Percentiles rank a stretch among this genome's conserved stretches.
These are phyloP conservation scores for Ganoderma lingzhi DNA, from an alignment of 1,284 basidiomycete genomes.

Conservation along the genomic window DNA sequence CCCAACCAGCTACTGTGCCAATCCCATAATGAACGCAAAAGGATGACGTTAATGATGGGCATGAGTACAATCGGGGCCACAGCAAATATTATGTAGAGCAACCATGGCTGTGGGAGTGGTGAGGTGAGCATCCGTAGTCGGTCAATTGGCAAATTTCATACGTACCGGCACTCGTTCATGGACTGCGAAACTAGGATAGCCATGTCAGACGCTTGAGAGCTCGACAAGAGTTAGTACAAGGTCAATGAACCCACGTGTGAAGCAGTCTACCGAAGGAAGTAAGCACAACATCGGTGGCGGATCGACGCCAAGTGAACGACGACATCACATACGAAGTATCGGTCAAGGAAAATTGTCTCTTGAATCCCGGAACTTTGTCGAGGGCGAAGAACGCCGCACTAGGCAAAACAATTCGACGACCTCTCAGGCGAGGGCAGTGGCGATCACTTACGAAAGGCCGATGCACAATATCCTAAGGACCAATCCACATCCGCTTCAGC, in stretches of 20 bases:
- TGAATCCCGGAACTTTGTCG: conserved; percentile 81
- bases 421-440: conserved; percentile 11
- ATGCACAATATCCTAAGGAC: conserved; percentile 42
- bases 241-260: conserved; percentile 57
- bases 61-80: conserved; percentile 76
- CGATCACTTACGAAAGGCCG: conserved; percentile 67
- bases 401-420: conserved; percentile 3
- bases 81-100: conserved; percentile 74
- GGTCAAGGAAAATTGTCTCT: conserved; percentile 83
- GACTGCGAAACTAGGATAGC: conserved; percentile 66
- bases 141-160: conserved; percentile 22
- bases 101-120: conserved; percentile 32
- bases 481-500: conserved; percentile 65
- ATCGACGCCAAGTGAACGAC: background rate
- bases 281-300: background rate
- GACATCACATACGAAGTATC: conserved; percentile 72
- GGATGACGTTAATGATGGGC: conserved; percentile 71
- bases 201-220: too few relatives aligned
- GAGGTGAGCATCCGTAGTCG: background rate
- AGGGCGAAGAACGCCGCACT: conserved; percentile 77
- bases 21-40: conserved; percentile 88
- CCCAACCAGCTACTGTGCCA: conserved; percentile 85
- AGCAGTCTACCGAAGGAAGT: conserved; percentile 46
- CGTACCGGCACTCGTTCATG: conserved; percentile 87
- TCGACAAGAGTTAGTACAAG: background rate